These are phyloP conservation scores for Puccinia sorghi DNA, from an alignment of 1,284 basidiomycete genomes.

Conservation along the genomic window DNA sequence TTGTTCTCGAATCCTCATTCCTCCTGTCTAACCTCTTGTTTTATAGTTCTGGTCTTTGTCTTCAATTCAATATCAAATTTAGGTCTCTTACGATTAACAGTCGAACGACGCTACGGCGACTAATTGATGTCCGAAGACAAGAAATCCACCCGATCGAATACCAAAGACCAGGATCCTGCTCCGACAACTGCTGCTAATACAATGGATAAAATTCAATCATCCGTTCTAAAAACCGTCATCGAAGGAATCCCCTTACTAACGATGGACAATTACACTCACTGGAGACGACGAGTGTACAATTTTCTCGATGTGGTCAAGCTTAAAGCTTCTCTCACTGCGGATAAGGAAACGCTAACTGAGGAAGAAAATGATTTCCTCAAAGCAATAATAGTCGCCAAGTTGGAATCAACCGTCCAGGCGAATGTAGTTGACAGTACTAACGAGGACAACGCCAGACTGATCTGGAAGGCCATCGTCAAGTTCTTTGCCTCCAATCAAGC, in stretches of 20 bases:
- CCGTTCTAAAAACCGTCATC: background rate
- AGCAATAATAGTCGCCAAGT: background rate
- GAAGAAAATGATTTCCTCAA: background rate
- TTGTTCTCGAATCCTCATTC: too few relatives aligned
- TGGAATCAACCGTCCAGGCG: background rate
- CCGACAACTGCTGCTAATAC: background rate
- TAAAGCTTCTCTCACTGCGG: background rate
- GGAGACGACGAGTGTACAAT: background rate
- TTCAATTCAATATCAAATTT: too few relatives aligned
- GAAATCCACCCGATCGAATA: too few relatives aligned
- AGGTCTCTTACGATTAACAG: too few relatives aligned
- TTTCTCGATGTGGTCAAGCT: background rate
- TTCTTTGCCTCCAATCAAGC: background rate
- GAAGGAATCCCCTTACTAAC: background rate
- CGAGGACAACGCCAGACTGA: background rate
- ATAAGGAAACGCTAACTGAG: background rate
- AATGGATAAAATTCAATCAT: background rate
- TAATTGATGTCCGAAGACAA: too few relatives aligned
- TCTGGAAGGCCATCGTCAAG: background rate
- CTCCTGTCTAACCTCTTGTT: too few relatives aligned
- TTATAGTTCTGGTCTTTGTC: too few relatives aligned
- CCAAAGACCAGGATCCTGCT: too few relatives aligned
- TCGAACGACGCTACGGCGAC: too few relatives aligned
- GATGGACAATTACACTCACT: background rate
- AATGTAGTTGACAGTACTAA: background rate